These are phyloP conservation scores for Cytospora leucostoma DNA, from an alignment of 2,329 filamentous ascomycete genomes.

Conservation along the genomic window DNA sequence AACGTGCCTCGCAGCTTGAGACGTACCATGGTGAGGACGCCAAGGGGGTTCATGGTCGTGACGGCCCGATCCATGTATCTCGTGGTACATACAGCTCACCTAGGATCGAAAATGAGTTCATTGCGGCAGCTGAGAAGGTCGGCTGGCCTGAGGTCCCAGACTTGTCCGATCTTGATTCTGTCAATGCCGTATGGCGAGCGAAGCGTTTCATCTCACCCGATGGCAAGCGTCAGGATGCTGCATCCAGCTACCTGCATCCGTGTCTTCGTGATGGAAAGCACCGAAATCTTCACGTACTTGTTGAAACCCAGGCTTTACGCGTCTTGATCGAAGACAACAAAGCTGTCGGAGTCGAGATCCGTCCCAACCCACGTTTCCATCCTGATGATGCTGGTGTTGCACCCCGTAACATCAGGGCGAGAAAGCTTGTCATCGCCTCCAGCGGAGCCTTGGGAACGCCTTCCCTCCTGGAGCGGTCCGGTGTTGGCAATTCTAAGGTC, in stretches of 20 bases:
- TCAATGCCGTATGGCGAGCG: slow-evolving; percentile 34
- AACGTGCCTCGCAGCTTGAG: slow-evolving; percentile 41
- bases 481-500: slow-evolving; percentile 44
- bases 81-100: slow-evolving; percentile 46
- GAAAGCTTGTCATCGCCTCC: slow-evolving; percentile 49
- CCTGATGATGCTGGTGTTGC: slow-evolving; percentile 31
- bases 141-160: slow-evolving; percentile 52
- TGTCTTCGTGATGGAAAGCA: slow-evolving; percentile 47
- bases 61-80: slow-evolving; percentile 52
- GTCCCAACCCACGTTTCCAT: slow-evolving; percentile 43
- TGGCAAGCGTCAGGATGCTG: slow-evolving; percentile 54
- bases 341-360: slow-evolving; percentile 51
- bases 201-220: slow-evolving; percentile 37
- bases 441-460: slow-evolving; percentile 48
- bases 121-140: slow-evolving; percentile 45
- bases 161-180: slow-evolving; percentile 46
- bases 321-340: slow-evolving; percentile 51
- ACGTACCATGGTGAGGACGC: slow-evolving; percentile 48
- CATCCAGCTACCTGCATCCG: slow-evolving; percentile 53
- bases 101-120: slow-evolving; percentile 45
- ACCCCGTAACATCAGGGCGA: slow-evolving; percentile 44
- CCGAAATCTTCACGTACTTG: slow-evolving; percentile 53
- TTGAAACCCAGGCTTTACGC: slow-evolving; percentile 52
- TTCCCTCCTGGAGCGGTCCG: slow-evolving; percentile 53
- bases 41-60: slow-evolving; percentile 46